Conservation (phyloP, 192 early-diverging fungal genomes). For the Coemansia sp. region DNA sequence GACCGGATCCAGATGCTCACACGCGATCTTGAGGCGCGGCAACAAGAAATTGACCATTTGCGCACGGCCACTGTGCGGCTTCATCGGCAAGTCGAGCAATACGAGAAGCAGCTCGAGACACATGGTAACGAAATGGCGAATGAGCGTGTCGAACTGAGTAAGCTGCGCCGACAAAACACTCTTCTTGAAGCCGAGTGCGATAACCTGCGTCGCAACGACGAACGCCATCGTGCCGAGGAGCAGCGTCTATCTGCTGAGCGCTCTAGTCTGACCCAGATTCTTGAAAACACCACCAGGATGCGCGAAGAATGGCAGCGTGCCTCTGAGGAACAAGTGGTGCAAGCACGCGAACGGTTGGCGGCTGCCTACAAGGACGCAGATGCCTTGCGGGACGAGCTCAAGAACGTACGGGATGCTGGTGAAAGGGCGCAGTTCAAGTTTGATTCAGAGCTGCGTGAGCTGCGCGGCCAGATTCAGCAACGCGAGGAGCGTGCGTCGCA, state of each 20-base stretch:
- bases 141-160: conserved; percentile 52
- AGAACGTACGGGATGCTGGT: conserved; percentile 18
- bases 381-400: conserved; percentile 19
- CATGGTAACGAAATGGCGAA: conserved; percentile 48
- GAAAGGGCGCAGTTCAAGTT: conserved; percentile 26
- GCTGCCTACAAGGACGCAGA: conserved; percentile 21
- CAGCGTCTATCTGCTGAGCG: conserved; percentile 37
- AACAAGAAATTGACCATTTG: conserved; percentile 60
- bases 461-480: conserved; percentile 30
- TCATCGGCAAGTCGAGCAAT: conserved; percentile 48
- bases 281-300: conserved; percentile 47
- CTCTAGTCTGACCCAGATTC: conserved; percentile 43
- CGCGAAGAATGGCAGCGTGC: conserved; percentile 44
- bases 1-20: conserved; percentile 63
- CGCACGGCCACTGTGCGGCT: conserved; percentile 56
- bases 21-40: conserved; percentile 53
- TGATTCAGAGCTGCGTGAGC: conserved; percentile 31
- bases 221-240: conserved; percentile 39
- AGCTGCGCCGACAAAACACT: conserved; percentile 46
- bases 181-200: conserved; percentile 55
- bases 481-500: conserved; percentile 21
- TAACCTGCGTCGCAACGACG: conserved; percentile 26
- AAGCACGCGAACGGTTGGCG: conserved; percentile 25
- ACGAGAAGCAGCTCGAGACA: conserved; percentile 62
- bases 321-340: conserved; percentile 20